Percentiles rank a stretch among this genome's conserved stretches.
These are phyloP conservation scores for Luffa acutangula DNA, from an alignment of 306 rosid species.

Conservation along the genomic window DNA sequence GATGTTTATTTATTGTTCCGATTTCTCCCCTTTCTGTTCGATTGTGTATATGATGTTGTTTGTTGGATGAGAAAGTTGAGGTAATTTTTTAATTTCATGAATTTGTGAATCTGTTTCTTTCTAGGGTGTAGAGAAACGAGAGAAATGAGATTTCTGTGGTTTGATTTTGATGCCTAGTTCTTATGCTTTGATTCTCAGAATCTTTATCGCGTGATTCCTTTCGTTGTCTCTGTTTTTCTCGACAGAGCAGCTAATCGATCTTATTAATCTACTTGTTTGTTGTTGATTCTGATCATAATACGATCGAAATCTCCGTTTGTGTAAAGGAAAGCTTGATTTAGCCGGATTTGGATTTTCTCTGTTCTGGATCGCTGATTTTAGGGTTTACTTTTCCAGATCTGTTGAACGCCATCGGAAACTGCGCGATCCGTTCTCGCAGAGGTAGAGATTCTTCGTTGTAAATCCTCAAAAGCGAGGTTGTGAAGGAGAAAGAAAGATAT, in stretches of 20 bases:
- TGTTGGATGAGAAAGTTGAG: background rate
- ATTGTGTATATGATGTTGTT: background rate
- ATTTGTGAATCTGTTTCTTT: background rate
- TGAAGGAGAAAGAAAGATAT: constrained; percentile 22
- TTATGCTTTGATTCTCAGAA: background rate
- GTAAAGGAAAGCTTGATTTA: background rate
- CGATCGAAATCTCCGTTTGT: background rate
- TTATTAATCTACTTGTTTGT: background rate
- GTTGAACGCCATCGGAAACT: background rate
- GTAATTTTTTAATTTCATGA: background rate
- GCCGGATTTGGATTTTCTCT: background rate
- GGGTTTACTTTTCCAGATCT: constrained; percentile 1
- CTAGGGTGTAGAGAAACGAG: background rate
- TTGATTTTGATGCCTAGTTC: background rate
- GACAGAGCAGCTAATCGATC: background rate
- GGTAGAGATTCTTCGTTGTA: background rate
- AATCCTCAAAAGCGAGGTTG: background rate
- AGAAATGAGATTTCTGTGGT: background rate
- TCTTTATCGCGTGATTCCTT: background rate
- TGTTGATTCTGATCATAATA: background rate
- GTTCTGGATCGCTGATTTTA: background rate
- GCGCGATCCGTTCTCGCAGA: background rate
- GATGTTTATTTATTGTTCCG: background rate
- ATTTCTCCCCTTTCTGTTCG: background rate
- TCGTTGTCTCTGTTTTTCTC: background rate